phyloP scores from a whole-genome alignment of 495 filamentous ascomycete genomes.

The Barbatosphaeria neglecta region DNA sequence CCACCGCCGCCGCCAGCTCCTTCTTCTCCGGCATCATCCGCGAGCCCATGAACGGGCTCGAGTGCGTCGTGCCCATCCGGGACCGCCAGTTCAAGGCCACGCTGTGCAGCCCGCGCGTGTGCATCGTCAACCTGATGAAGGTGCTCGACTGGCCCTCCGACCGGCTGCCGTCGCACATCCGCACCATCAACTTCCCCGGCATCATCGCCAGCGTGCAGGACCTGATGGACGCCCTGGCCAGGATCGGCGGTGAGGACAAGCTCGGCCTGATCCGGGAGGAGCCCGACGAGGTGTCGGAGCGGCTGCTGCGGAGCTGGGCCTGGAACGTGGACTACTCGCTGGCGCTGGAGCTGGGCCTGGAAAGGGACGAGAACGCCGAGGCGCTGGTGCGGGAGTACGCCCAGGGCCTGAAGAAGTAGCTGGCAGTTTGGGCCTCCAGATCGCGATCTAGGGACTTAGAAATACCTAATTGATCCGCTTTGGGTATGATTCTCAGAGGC shows the following conservation, averaged over 20 bases:
- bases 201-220: conserved; percentile 60
- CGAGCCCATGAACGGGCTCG: conserved; percentile 45
- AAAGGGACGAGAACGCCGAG: conserved; percentile 32
- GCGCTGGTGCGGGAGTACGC: conserved; percentile 28
- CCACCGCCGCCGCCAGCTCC: conserved; percentile 61
- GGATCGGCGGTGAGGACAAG: conserved; percentile 58
- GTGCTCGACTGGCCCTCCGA: conserved; percentile 45
- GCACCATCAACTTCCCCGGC: conserved; percentile 64
- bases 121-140: conserved; percentile 60
- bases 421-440: too few relatives aligned
- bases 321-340: conserved; percentile 50
- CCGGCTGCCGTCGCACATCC: conserved; percentile 40
- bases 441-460: too few relatives aligned
- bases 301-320: conserved; percentile 66
- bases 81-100: conserved; percentile 51
- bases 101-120: conserved; percentile 53
- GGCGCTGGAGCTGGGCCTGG: conserved; percentile 48
- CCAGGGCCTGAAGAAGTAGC: conserved; percentile 20
- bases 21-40: conserved; percentile 60
- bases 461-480: too few relatives aligned
- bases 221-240: conserved; percentile 61
- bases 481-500: too few relatives aligned
- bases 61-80: conserved; percentile 49
- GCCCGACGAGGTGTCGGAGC: conserved; percentile 52
- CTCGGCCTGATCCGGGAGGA: conserved; percentile 52